A percentile compares a stretch with the other conserved stretches of the same genome.
Conservation (phyloP, 1,284 basidiomycete species). For the Cryptococcus sp. region DNA sequence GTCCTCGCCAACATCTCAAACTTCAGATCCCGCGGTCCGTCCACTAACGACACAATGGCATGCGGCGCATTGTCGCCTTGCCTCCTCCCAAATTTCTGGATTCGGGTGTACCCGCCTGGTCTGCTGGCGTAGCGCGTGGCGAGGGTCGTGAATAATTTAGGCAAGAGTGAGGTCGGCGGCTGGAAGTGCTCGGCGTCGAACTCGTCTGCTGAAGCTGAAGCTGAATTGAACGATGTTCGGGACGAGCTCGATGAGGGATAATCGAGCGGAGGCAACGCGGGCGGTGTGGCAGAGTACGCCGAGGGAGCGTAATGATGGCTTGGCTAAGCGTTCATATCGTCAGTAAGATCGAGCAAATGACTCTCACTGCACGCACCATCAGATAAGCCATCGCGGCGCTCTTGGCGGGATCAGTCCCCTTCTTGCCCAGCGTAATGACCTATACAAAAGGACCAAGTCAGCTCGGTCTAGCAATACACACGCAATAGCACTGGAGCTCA, state of each 20-base stretch:
- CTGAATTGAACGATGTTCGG: too few species aligned
- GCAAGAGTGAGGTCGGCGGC: constrained; percentile 61
- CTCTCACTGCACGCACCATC: constrained; percentile 53
- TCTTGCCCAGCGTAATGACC: constrained; percentile 89
- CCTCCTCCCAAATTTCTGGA: constrained; percentile 85
- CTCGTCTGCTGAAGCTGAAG: constrained; percentile 4
- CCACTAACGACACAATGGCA: constrained; percentile 90
- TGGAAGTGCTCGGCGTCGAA: constrained; percentile 46
- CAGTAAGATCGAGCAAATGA: not conserved
- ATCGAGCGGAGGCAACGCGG: constrained; percentile 34
- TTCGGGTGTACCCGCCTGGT: constrained; percentile 92
- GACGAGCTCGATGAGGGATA: constrained; percentile 14
- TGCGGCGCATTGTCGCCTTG: constrained; percentile 90
- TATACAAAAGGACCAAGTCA: constrained; percentile 43
- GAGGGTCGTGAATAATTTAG: constrained; percentile 79
- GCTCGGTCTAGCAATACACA: not conserved
- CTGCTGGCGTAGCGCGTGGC: constrained; percentile 78
- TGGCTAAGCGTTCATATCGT: constrained; percentile 14
- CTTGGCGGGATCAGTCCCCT: constrained; percentile 66
- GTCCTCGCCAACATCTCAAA: constrained; percentile 82
- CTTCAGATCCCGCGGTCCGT: constrained; percentile 85
- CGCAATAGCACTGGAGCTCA: constrained; percentile 41
- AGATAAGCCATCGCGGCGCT: constrained; percentile 72
- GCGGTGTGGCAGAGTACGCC: constrained; percentile 9
- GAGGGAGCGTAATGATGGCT: constrained; percentile 29